Evolutionary conservation across 257 asterid species (phyloP).

Genomic region (Knoxia roxburghii): DNA sequence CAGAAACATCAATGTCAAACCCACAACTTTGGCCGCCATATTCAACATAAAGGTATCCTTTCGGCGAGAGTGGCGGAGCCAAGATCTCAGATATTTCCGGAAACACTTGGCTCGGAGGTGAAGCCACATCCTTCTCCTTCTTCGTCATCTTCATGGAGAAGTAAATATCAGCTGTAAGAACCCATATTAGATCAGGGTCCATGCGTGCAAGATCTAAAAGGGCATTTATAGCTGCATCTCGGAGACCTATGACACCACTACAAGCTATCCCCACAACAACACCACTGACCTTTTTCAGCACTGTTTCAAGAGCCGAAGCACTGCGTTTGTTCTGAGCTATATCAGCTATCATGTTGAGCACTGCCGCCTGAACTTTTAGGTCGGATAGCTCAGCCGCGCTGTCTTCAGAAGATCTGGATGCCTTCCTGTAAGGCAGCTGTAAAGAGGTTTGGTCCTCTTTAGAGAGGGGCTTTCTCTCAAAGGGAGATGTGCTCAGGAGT

Average conservation of each 20-base stretch:
- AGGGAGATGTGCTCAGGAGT: constrained; percentile 74
- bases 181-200: constrained; percentile 90
- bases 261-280: constrained; percentile 73
- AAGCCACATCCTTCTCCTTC: constrained; percentile 31
- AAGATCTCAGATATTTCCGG: constrained; percentile 47
- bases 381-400: constrained; percentile 57
- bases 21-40: constrained; percentile 90
- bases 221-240: constrained; percentile 59
- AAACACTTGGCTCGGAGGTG: constrained; percentile 48
- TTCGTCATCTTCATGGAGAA: constrained; percentile 54
- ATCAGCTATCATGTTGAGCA: constrained; percentile 66
- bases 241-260: constrained; percentile 74
- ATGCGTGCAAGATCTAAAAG: constrained; percentile 63
- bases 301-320: constrained; percentile 55
- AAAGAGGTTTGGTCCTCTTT: constrained; percentile 47
- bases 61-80: constrained; percentile 56
- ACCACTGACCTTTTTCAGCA: constrained; percentile 73
- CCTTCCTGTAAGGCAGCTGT: constrained; percentile 69
- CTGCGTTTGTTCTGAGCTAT: constrained; percentile 54
- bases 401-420: constrained; percentile 38
- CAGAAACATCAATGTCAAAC: constrained; percentile 58
- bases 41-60: constrained; percentile 57
- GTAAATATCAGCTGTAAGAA: constrained; percentile 84
- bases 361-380: constrained; percentile 68
- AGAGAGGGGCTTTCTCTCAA: constrained; percentile 45